Evolutionary conservation across 345 rosid species (phyloP), one percentile per base, ranked within the genome.

Genomic region (Melaleuca quinquenervia): DNA sequence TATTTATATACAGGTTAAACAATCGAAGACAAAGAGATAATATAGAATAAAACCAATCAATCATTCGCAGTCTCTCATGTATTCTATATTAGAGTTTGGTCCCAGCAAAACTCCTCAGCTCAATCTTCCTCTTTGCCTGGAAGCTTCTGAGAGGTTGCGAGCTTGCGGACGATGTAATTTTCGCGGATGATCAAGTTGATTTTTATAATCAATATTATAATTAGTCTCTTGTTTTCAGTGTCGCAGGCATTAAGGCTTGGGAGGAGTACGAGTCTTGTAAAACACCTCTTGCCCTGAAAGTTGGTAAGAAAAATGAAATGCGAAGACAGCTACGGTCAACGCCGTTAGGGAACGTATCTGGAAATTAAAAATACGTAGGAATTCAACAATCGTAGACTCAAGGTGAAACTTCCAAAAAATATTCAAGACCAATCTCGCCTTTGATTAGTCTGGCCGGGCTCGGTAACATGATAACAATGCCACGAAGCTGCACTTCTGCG

Each of bases 91-190:
- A 18, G 91, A 89, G 87, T 86, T 89, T 86, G 36, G 32, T 51
- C 56, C 87, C 82, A 1, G 8, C 56, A 55, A 83, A 80, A 74
- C 88, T 90, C 85, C 91, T 83, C 41, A n/a, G 58, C 12, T 11
- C 32, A 50, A 82, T 82, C 90, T 26, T 85, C 90, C 54, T 86
- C 52, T 45, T 64, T 89, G 55, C 88, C 88, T 87, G 93, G 88
- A 90, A 87, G 84, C 62, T 88, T 87, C 92, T 74, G 22, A 52
- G 83, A 52, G 87, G 24, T 58, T 84, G 82, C 62, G 5, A 36
- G 58, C 55, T 48, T 6, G 48, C 45, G 14, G 32, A 22, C n/a
- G 55, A 15, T 51, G 44, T 2, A 82, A 15, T 27, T 82, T 48
- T 53, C 56, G 18, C 78, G 78, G 32, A 70, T 5, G 78, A 70